A percentile compares a stretch with the other conserved stretches of the same genome.
Evolutionary conservation across 2,329 filamentous ascomycete genomes (phyloP).

Genomic region (Aspergillus quadrilineatus): DNA sequence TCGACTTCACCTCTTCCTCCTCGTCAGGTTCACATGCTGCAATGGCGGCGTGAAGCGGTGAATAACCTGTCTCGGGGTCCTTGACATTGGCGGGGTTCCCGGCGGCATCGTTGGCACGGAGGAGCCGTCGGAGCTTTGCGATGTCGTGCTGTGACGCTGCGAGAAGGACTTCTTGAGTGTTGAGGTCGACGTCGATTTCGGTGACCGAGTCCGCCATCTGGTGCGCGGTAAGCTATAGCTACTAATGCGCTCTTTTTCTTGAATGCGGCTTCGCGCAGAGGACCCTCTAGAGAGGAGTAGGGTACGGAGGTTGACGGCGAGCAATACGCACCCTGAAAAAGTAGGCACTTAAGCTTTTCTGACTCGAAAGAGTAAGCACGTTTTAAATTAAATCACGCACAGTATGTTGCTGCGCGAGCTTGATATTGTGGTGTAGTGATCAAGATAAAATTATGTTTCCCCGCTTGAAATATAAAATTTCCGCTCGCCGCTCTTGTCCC

Average conservation of each 20-base stretch:
- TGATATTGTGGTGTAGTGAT: neutral
- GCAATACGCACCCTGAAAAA: neutral
- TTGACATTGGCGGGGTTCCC: slow-evolving; percentile 69
- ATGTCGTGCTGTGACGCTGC: slow-evolving; percentile 68
- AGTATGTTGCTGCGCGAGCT: neutral
- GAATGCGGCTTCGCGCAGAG: neutral
- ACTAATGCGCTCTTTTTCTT: neutral
- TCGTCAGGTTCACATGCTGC: slow-evolving; percentile 61
- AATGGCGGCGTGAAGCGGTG: slow-evolving; percentile 86
- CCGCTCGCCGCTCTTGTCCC: slow-evolving; percentile 33
- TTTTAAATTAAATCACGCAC: neutral
- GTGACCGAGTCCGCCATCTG: slow-evolving; percentile 26
- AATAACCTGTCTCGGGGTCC: slow-evolving; percentile 80
- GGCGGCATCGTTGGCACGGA: slow-evolving; percentile 52
- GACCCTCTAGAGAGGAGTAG: neutral
- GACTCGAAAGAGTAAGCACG: neutral
- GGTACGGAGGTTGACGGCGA: neutral
- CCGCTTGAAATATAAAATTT: slow-evolving; percentile 26
- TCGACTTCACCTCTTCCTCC: slow-evolving; percentile 25
- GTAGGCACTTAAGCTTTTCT: neutral
- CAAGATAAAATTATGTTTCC: neutral
- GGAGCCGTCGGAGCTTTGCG: slow-evolving; percentile 65
- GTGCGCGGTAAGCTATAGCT: neutral
- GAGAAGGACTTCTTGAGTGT: slow-evolving; percentile 62
- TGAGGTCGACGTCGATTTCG: slow-evolving; percentile 38